These are phyloP conservation scores for Fomes fomentarius DNA, from an alignment of 1,284 basidiomycete species.

Conservation along the genomic window DNA sequence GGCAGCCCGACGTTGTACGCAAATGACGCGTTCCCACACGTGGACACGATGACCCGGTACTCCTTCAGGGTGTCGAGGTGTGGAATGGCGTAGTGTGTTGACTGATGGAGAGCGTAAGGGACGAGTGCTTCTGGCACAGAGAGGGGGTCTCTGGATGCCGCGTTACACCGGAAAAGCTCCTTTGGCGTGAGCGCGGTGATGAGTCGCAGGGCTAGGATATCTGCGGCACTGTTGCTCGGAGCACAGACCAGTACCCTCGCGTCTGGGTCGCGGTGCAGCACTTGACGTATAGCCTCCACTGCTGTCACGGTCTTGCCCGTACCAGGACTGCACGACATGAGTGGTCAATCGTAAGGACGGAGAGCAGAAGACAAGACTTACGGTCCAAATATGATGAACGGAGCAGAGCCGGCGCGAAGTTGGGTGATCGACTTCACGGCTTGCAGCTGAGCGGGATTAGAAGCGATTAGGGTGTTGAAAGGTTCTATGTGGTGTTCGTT, in stretches of 20 bases:
- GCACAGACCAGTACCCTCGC: slow-evolving; percentile 65
- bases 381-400: too few species aligned
- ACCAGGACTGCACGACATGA: too few species aligned
- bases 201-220: slow-evolving; percentile 60
- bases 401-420: too few species aligned
- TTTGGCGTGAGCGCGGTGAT: slow-evolving; percentile 39
- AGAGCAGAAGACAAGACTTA: too few species aligned
- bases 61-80: slow-evolving; percentile 41
- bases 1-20: slow-evolving; percentile 57
- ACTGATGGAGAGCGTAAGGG: slow-evolving; percentile 41
- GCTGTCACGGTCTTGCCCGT: slow-evolving; percentile 71
- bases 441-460: too few species aligned
- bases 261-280: slow-evolving; percentile 45
- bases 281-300: slow-evolving; percentile 67
- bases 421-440: too few species aligned
- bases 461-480: too few species aligned
- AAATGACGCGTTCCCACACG: slow-evolving; percentile 62
- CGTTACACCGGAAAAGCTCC: slow-evolving; percentile 65
- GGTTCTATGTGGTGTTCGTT: too few species aligned
- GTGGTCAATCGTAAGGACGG: too few species aligned
- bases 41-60: slow-evolving; percentile 63
- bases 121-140: slow-evolving; percentile 48
- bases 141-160: slow-evolving; percentile 54
- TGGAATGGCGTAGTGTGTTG: slow-evolving; percentile 52
- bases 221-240: slow-evolving; percentile 65